phyloP scores from a whole-genome alignment of 2,329 filamentous ascomycete species.

The Colletotrichum karsti region DNA sequence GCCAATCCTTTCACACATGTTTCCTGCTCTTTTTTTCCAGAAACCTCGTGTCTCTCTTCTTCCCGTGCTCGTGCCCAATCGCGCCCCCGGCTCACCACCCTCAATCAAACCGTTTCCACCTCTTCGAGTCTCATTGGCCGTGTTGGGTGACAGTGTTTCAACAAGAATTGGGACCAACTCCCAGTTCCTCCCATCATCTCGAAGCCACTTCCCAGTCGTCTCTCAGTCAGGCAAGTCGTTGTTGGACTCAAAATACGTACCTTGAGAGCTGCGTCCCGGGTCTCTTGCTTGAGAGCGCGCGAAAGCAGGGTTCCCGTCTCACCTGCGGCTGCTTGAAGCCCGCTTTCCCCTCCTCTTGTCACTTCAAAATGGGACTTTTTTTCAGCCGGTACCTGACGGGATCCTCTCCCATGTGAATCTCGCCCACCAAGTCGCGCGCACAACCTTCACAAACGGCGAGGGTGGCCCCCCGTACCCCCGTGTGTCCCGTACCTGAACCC shows the following conservation, averaged over 20 bases:
- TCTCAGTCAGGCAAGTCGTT: background rate
- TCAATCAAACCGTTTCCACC: slow-evolving; percentile 29
- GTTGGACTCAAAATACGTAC: slow-evolving; percentile 13
- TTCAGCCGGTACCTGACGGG: slow-evolving; percentile 15
- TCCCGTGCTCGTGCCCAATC: slow-evolving; percentile 19
- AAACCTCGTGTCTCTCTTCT: slow-evolving; percentile 25
- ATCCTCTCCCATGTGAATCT: slow-evolving; percentile 14
- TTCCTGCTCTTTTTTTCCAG: slow-evolving; percentile 19
- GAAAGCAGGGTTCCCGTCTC: background rate
- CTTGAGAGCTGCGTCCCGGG: too few relatives aligned
- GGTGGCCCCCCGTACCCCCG: too few relatives aligned
- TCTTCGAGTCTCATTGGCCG: slow-evolving; percentile 12
- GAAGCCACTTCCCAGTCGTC: slow-evolving; percentile 11
- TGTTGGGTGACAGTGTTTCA: slow-evolving; percentile 22
- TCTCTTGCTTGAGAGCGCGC: background rate
- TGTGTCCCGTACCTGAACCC: slow-evolving; percentile 2
- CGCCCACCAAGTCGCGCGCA: slow-evolving; percentile 9
- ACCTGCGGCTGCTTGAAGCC: background rate
- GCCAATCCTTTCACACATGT: slow-evolving; percentile 18
- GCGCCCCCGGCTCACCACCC: slow-evolving; percentile 8
- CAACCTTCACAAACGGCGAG: slow-evolving; percentile 17
- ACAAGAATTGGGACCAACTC: slow-evolving; percentile 23
- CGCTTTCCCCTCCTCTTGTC: background rate
- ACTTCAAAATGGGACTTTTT: too few relatives aligned
- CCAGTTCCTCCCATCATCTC: slow-evolving; percentile 19